Conservation (phyloP, 129 eudicot genomes). For the Pseudognaphalium luteoalbum region DNA sequence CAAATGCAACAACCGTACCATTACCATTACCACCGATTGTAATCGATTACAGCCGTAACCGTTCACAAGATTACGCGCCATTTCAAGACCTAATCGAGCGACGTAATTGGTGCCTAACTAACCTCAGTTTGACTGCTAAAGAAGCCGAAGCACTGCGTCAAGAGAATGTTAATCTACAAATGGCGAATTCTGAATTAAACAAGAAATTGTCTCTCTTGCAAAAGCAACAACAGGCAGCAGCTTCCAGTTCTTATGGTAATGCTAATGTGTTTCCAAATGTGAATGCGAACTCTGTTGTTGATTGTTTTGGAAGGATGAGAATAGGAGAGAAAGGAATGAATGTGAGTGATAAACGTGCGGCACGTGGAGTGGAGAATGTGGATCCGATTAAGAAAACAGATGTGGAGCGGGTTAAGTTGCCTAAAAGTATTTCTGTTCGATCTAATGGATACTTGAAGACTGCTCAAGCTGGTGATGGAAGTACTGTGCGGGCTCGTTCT, state of each 20-base stretch:
- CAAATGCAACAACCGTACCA: slow-evolving; percentile 24
- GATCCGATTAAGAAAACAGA: slow-evolving; percentile 38
- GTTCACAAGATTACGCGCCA: slow-evolving; percentile 39
- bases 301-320: slow-evolving; percentile 41
- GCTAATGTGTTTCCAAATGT: slow-evolving; percentile 10
- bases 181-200: slow-evolving; percentile 61
- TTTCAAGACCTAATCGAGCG: slow-evolving; percentile 61
- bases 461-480: slow-evolving; percentile 37
- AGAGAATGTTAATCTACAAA: slow-evolving; percentile 73
- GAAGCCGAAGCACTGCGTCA: slow-evolving; percentile 81
- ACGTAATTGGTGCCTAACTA: slow-evolving; percentile 51
- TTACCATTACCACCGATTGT: slow-evolving; percentile 27
- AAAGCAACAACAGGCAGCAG: slow-evolving; percentile 37
- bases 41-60: slow-evolving; percentile 28
- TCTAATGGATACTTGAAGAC: slow-evolving; percentile 76
- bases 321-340: slow-evolving; percentile 35
- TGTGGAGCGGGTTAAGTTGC: slow-evolving; percentile 59
- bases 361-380: slow-evolving; percentile 48
- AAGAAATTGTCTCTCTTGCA: slow-evolving; percentile 45
- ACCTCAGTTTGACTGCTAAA: slow-evolving; percentile 49
- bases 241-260: slow-evolving; percentile 32
- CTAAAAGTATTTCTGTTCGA: slow-evolving; percentile 88
- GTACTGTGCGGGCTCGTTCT: slow-evolving; percentile 33
- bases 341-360: slow-evolving; percentile 34
- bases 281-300: slow-evolving; percentile 24